These are phyloP conservation scores for Colletotrichum gigasporum DNA, from an alignment of 2,329 filamentous ascomycete genomes.

Conservation along the genomic window DNA sequence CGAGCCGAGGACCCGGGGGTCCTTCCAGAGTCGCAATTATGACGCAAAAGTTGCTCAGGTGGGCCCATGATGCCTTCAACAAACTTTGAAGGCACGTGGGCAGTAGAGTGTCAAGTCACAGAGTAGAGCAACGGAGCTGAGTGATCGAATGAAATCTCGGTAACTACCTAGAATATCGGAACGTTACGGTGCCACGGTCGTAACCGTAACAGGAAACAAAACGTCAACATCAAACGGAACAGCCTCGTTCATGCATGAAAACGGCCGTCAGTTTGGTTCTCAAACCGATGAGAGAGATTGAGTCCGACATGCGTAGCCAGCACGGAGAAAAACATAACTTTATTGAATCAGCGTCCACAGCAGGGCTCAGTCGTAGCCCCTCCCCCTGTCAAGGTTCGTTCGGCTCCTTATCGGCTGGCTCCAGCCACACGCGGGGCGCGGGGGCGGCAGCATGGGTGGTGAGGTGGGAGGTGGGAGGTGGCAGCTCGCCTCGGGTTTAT, in stretches of 20 bases:
- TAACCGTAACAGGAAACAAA: not conserved
- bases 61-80: too few species aligned
- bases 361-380: not conserved
- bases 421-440: not conserved
- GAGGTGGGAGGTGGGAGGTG: not conserved
- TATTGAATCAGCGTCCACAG: not conserved
- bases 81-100: too few species aligned
- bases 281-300: not conserved
- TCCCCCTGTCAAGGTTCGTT: slow-evolving; percentile 1
- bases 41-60: too few species aligned
- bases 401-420: slow-evolving; percentile 15
- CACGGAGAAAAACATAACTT: slow-evolving; percentile 25
- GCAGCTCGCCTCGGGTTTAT: not conserved
- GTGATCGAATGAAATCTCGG: too few species aligned
- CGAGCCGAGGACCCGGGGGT: too few species aligned
- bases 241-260: slow-evolving; percentile 5
- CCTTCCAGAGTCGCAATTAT: too few species aligned
- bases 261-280: not conserved
- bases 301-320: not conserved
- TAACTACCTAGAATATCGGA: too few species aligned
- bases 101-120: too few species aligned
- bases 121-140: too few species aligned
- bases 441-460: not conserved
- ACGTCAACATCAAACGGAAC: not conserved
- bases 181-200: not conserved